These are phyloP conservation scores for Malus orientalis DNA, from an alignment of 306 rosid species.

Conservation along the genomic window DNA sequence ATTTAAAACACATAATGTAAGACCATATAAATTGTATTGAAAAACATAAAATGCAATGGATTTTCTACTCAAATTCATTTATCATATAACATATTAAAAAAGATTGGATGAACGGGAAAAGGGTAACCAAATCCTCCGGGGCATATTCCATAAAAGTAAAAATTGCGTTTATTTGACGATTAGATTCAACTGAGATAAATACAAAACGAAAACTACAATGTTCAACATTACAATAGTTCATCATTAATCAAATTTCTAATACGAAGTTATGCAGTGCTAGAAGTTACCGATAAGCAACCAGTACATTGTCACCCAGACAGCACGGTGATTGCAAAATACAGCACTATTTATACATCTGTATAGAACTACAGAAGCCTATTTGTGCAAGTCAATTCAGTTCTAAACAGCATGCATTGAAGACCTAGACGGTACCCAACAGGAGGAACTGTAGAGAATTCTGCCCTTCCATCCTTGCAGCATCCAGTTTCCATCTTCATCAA, in stretches of 20 bases:
- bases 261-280: not conserved
- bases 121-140: not conserved
- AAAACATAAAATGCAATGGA: too few relatives aligned
- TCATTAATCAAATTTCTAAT: not conserved
- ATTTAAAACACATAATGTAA: too few relatives aligned
- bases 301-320: not conserved
- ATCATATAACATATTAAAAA: too few relatives aligned
- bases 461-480: constrained; percentile 85
- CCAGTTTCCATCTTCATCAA: constrained; percentile 50
- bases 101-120: not conserved
- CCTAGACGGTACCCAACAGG: constrained; percentile 55
- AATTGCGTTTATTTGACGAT: not conserved
- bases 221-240: not conserved
- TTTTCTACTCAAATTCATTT: too few relatives aligned
- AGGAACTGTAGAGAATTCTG: constrained; percentile 35
- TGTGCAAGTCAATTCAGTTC: not conserved
- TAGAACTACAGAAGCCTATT: not conserved
- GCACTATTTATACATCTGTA: not conserved
- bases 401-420: not conserved
- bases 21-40: too few relatives aligned
- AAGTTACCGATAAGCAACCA: not conserved
- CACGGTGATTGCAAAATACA: not conserved
- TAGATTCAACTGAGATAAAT: not conserved
- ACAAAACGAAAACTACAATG: not conserved
- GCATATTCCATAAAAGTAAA: not conserved